phyloP scores from a whole-genome alignment of 164 flowering plant genomes.

The Nymphaea colorata region DNA sequence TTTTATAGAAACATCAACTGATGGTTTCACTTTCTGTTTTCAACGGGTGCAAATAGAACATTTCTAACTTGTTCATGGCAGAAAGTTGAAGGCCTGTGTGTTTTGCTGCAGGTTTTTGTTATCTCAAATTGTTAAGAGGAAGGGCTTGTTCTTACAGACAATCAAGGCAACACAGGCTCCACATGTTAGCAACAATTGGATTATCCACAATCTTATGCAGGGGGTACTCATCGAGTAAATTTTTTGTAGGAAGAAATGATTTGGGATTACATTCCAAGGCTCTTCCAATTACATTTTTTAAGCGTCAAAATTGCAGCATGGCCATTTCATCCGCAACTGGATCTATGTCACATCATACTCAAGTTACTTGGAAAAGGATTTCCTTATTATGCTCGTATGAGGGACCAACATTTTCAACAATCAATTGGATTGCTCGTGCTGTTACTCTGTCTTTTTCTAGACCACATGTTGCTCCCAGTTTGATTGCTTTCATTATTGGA shows the following conservation, averaged over 20 bases:
- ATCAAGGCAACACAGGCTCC: conserved; percentile 13
- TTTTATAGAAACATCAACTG: no score
- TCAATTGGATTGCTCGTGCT: conserved; percentile 53
- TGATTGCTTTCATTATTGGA: conserved; percentile 47
- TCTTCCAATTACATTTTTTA: conserved; percentile 10
- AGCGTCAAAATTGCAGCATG: conserved; percentile 10
- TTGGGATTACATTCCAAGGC: conserved; percentile 7
- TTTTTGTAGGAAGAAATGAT: conserved; percentile 6
- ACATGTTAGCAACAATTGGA: conserved; percentile 18
- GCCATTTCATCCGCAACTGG: conserved; percentile 19
- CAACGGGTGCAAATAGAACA: no score
- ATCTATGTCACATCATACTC: conserved; percentile 32
- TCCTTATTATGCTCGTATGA: conserved; percentile 17
- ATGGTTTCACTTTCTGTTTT: no score
- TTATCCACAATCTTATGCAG: conserved; percentile 16
- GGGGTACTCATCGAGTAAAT: conserved; percentile 14
- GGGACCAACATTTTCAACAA: conserved; percentile 10
- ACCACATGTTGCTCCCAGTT: conserved; percentile 47
- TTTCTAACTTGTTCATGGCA: no score
- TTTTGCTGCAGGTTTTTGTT: conserved; percentile 33
- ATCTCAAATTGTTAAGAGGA: conserved; percentile 24
- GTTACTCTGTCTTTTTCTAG: conserved; percentile 51
- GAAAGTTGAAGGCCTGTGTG: no score
- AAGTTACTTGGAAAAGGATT: conserved; percentile 48
- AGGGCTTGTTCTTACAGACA: conserved; percentile 9